phyloP scores from a whole-genome alignment of 768 basidiomycete genomes.

The Kondoa malvinella region DNA sequence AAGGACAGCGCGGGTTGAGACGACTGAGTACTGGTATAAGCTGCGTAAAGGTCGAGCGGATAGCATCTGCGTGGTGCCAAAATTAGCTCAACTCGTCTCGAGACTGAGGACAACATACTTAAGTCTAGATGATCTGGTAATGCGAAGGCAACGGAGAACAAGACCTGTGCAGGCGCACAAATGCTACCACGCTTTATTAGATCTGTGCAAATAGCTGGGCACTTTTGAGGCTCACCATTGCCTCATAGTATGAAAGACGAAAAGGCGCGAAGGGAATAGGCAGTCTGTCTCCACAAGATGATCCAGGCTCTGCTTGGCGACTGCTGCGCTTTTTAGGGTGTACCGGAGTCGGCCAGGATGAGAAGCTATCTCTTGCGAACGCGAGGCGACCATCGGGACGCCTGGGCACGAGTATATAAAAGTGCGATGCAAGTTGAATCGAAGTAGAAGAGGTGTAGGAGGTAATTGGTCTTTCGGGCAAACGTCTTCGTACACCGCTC shows the following conservation, averaged over 20 bases:
- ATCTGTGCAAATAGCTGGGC: not conserved
- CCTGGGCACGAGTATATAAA: not conserved
- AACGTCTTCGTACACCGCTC: not conserved
- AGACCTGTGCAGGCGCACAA: not conserved
- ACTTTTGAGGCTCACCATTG: not conserved
- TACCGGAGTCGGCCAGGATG: not conserved
- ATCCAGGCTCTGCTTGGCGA: not conserved
- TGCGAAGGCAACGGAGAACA: not conserved
- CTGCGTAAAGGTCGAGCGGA: not conserved
- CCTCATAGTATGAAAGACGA: not conserved
- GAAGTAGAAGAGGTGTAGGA: not conserved
- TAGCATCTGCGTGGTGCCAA: not conserved
- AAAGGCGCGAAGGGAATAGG: not conserved
- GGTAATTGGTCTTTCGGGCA: not conserved
- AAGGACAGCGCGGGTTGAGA: not conserved
- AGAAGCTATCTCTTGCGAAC: not conserved
- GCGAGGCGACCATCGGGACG: not conserved
- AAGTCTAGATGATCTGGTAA: not conserved
- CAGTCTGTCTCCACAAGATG: not conserved
- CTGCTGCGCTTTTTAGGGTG: not conserved
- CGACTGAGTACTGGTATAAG: not conserved
- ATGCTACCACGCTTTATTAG: not conserved
- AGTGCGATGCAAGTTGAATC: not conserved
- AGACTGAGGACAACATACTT: not conserved
- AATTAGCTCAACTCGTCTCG: not conserved